Evolutionary conservation across 2,329 filamentous ascomycete species (phyloP).

Genomic region (Trichoderma sp.): DNA sequence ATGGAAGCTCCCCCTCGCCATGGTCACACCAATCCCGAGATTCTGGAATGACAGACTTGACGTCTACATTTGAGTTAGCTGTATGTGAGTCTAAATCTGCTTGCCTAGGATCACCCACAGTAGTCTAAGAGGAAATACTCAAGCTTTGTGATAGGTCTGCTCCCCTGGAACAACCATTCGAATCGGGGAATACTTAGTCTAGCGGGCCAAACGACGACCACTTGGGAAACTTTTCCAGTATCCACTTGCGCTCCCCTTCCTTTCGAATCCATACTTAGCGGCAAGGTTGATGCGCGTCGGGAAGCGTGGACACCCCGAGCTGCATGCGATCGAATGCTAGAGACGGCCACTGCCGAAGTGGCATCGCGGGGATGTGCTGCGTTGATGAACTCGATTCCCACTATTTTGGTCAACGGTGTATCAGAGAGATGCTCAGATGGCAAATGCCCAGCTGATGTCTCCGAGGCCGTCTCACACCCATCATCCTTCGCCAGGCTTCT

Average conservation of each 20-base stretch:
- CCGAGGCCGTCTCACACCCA: background rate
- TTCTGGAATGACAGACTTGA: background rate
- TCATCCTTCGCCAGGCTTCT: background rate
- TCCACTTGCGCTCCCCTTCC: background rate
- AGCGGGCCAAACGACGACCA: background rate
- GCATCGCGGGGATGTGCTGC: background rate
- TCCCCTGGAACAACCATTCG: background rate
- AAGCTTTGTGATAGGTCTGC: background rate
- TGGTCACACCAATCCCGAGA: background rate
- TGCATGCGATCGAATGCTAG: background rate
- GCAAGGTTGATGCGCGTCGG: background rate
- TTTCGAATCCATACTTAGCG: background rate
- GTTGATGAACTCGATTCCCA: background rate
- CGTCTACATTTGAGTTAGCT: background rate
- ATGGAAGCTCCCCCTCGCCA: background rate
- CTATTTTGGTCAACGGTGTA: background rate
- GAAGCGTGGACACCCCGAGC: background rate
- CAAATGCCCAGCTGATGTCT: background rate
- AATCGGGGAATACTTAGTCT: background rate
- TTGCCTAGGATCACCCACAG: background rate
- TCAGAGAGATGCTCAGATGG: background rate
- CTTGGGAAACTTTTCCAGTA: background rate
- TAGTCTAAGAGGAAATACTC: background rate
- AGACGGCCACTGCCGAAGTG: background rate
- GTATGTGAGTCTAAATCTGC: background rate